A percentile compares a stretch with the other conserved stretches of the same genome.
phyloP scores from a whole-genome alignment of 2,329 filamentous ascomycete species.

The Cercospora berteroae region DNA sequence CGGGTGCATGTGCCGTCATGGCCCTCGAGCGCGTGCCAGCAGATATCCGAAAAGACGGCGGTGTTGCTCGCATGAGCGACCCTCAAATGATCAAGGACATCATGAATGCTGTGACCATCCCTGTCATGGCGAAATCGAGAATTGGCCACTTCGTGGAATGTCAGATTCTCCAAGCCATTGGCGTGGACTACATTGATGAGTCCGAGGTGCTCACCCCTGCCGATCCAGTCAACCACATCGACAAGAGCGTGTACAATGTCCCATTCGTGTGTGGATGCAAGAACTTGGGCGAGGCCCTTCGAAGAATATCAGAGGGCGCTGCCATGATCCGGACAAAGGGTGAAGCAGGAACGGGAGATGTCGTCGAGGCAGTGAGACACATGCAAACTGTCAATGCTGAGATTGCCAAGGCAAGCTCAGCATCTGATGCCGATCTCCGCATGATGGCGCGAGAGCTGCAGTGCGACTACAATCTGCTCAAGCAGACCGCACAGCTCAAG shows the following conservation, averaged over 20 bases:
- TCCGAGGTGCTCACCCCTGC: slow-evolving; percentile 95
- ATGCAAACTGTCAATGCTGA: slow-evolving; percentile 86
- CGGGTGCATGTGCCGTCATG: slow-evolving; percentile 95
- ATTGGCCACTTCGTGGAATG: slow-evolving; percentile 98
- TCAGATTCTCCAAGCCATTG: slow-evolving; percentile 91
- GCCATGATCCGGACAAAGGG: slow-evolving; percentile 99
- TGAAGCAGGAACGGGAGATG: slow-evolving; percentile 94
- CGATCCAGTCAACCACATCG: slow-evolving; percentile 85
- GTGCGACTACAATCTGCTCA: slow-evolving; percentile 73
- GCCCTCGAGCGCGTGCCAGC: slow-evolving; percentile 95
- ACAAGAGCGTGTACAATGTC: slow-evolving; percentile 76
- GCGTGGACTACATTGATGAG: slow-evolving; percentile 97
- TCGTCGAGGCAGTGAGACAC: slow-evolving; percentile 93
- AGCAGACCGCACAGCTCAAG: slow-evolving; percentile 81
- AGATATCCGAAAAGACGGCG: slow-evolving; percentile 88
- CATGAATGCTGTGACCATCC: slow-evolving; percentile 90
- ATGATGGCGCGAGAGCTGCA: slow-evolving; percentile 79
- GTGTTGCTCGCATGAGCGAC: slow-evolving; percentile 96
- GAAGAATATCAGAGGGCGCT: slow-evolving; percentile 86
- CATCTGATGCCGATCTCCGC: slow-evolving; percentile 70
- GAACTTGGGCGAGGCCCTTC: slow-evolving; percentile 87
- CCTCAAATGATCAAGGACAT: slow-evolving; percentile 93
- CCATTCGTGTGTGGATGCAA: slow-evolving; percentile 97
- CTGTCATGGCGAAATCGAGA: slow-evolving; percentile 97
- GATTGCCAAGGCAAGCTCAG: slow-evolving; percentile 67